Evolutionary conservation across 108 stramenopile genomes (phyloP), one percentile per base, ranked within the genome.

Genomic region (Cyclotella choctawhatcheeana): DNA sequence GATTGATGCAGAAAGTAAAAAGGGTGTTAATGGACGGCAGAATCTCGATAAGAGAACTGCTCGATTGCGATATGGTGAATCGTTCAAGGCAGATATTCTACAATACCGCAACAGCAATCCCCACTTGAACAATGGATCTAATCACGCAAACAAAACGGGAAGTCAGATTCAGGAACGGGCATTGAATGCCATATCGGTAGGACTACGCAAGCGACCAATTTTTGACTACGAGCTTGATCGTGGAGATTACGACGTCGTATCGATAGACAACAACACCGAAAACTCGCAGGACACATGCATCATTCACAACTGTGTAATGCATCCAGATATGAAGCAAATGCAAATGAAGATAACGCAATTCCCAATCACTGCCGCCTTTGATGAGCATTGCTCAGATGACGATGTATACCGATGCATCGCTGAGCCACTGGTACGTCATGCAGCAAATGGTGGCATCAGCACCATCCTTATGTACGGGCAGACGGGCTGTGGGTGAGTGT

Each of bases 401-500:
- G 72, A 84, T 21, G 67, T 87, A 29, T 90, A 82, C 64, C 64
- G 18, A 37, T 58, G 77, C 32, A 54, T 83, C 21, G 73, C 83
- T 10, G 58, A 69, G 47, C 84, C 86, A 17, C 64, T 86, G n/a
- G 81, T 90, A 17, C 25, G 68, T n/a, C 25, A 66, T 44, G 79
- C 77, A 24, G 61, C 74, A 22, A 55, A 64, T 48, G 85, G 77
- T 27, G 74, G 81, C 27, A 50, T 76, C 1, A 72, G 77, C 32
- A 84, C 87, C 2, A 74, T 85, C 48, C 71, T 90, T 20, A 79
- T 87, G 73, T 88, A 83, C 40, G 89, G 89, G 29, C 89, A 90
- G 67, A 89, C 88, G n/a, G n/a, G n/a, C n/a, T n/a, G n/a, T 3
- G 88, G 47, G 88, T 60, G 34, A 60, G 55, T 56, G 27, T 14